These are phyloP conservation scores for Pichia sp. DNA, from an alignment of 1,139 yeast genomes.

Conservation along the genomic window DNA sequence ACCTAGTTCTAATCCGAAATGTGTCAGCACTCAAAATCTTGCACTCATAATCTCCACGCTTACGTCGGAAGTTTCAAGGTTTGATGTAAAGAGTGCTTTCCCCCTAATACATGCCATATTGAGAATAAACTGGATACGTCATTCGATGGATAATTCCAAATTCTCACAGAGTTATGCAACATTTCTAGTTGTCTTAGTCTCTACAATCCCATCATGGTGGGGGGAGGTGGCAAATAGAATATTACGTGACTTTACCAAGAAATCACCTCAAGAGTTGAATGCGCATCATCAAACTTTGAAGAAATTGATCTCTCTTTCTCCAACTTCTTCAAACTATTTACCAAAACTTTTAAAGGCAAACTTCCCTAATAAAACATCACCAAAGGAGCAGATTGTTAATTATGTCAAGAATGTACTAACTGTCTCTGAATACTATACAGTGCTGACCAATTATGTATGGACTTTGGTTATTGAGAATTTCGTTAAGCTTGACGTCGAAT, in stretches of 20 bases:
- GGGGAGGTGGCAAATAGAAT: slow-evolving; percentile 67
- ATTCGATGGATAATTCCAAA: slow-evolving; percentile 15
- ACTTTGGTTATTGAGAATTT: slow-evolving; percentile 69
- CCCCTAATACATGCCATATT: slow-evolving; percentile 45
- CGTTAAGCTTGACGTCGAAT: slow-evolving; percentile 87
- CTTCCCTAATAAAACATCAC: slow-evolving; percentile 77
- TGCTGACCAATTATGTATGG: slow-evolving; percentile 71
- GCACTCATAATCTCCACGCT: slow-evolving; percentile 39
- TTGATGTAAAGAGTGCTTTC: slow-evolving; percentile 35
- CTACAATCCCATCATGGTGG: slow-evolving; percentile 87
- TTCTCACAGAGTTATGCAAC: slow-evolving; percentile 51
- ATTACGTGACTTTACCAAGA: slow-evolving; percentile 45
- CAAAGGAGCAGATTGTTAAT: slow-evolving; percentile 45
- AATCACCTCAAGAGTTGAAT: slow-evolving; percentile 15
- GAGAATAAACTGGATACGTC: slow-evolving; percentile 52
- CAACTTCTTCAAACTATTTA: slow-evolving; percentile 68
- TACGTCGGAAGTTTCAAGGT: slow-evolving; percentile 43
- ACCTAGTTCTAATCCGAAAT: slow-evolving; percentile 33
- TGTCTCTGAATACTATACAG: slow-evolving; percentile 63
- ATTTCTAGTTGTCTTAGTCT: slow-evolving; percentile 70
- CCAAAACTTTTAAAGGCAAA: slow-evolving; percentile 47
- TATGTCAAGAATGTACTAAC: slow-evolving; percentile 60
- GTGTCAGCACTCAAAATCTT: slow-evolving; percentile 36
- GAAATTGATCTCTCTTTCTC: slow-evolving; percentile 63
- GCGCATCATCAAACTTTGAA: slow-evolving; percentile 63